These are phyloP conservation scores for Erodium maritimum DNA, from an alignment of 345 rosid species.

Conservation along the genomic window DNA sequence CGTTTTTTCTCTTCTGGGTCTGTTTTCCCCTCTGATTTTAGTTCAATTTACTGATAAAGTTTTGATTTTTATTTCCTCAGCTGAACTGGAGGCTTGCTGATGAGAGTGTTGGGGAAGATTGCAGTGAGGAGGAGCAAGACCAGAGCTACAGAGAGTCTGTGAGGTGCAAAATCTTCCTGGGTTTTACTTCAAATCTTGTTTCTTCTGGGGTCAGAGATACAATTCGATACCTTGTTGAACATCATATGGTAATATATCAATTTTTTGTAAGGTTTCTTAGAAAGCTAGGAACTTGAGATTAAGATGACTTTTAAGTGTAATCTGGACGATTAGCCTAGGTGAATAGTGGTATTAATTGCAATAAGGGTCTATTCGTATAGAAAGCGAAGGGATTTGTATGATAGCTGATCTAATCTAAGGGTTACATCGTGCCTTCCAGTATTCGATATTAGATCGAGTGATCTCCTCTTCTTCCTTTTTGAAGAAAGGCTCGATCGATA, in stretches of 20 bases:
- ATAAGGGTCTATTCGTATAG: too few species aligned
- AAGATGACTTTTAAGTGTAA: too few species aligned
- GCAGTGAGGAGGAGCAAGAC: slow-evolving; percentile 60
- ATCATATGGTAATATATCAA: slow-evolving; percentile 46
- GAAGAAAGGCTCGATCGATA: too few species aligned
- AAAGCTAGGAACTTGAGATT: too few species aligned
- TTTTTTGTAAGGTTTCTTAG: too few species aligned
- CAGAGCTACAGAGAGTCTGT: slow-evolving; percentile 52
- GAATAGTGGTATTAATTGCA: too few species aligned
- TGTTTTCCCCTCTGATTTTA: background rate
- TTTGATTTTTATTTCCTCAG: slow-evolving; percentile 31
- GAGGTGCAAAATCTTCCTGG: slow-evolving; percentile 76
- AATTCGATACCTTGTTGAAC: slow-evolving; percentile 74
- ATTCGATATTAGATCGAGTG: too few species aligned
- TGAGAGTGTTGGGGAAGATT: slow-evolving; percentile 50
- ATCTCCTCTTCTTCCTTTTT: too few species aligned
- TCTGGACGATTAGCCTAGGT: too few species aligned
- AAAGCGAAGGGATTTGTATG: too few species aligned
- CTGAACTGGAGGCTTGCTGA: slow-evolving; percentile 83
- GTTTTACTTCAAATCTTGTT: slow-evolving; percentile 92
- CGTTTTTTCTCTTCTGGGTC: background rate
- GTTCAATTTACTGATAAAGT: background rate
- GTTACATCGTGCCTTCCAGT: too few species aligned
- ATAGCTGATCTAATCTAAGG: too few species aligned
- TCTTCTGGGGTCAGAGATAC: slow-evolving; percentile 87